phyloP scores from a whole-genome alignment of 1,284 basidiomycete genomes.

The Pulveroboletus sp. region DNA sequence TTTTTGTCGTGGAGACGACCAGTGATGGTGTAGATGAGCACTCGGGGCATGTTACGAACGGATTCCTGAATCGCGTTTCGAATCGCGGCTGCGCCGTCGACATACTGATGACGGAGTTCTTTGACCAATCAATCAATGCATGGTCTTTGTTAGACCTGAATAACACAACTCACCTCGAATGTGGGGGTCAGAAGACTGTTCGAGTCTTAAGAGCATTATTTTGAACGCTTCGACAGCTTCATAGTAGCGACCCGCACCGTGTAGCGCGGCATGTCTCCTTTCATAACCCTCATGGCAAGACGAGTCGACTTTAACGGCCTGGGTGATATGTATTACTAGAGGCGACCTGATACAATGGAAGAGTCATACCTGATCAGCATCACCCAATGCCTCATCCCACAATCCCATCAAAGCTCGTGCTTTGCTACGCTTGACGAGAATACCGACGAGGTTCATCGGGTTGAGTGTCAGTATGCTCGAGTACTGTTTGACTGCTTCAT shows the following conservation, averaged over 20 bases:
- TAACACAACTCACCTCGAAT: background rate
- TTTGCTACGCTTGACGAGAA: background rate
- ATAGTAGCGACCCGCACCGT: background rate
- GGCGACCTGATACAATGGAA: background rate
- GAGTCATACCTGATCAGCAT: background rate
- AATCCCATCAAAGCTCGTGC: background rate
- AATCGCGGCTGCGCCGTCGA: background rate
- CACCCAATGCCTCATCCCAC: background rate
- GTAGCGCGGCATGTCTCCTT: background rate
- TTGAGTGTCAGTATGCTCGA: background rate
- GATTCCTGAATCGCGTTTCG: background rate
- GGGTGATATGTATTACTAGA: background rate
- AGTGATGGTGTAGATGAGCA: slow-evolving; percentile 2
- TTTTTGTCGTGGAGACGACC: background rate
- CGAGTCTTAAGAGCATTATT: background rate
- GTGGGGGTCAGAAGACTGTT: background rate
- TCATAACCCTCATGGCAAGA: background rate
- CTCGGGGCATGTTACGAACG: background rate
- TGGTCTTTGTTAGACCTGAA: background rate
- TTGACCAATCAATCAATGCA: background rate
- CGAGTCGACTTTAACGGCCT: background rate
- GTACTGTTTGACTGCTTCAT: background rate
- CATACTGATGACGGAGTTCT: background rate
- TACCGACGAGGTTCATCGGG: background rate
- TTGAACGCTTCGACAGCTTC: slow-evolving; percentile 2